A percentile compares a stretch with the other conserved stretches of the same genome.
phyloP scores from a whole-genome alignment of 768 basidiomycete species.

The Agaricus sinodeliciosus region DNA sequence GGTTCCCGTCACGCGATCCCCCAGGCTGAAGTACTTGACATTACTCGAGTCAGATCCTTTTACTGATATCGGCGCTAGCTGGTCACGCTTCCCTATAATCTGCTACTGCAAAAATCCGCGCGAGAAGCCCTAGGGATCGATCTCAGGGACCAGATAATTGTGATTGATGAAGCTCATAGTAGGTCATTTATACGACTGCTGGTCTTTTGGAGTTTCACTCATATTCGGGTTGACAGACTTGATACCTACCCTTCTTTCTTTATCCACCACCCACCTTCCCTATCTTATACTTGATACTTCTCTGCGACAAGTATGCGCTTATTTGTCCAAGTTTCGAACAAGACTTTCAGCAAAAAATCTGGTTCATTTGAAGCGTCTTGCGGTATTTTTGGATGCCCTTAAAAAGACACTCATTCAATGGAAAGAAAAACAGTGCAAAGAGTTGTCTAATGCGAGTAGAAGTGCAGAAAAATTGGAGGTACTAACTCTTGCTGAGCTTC shows the following conservation, averaged over 20 bases:
- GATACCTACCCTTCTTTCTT: slow-evolving; percentile 81
- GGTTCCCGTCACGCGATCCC: slow-evolving; percentile 82
- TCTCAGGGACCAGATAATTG: slow-evolving; percentile 75
- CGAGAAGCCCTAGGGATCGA: slow-evolving; percentile 86
- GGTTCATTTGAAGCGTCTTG: slow-evolving; percentile 74
- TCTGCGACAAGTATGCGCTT: slow-evolving; percentile 67
- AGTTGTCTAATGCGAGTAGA: slow-evolving; percentile 11
- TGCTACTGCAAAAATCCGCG: slow-evolving; percentile 75
- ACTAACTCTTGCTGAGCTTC: slow-evolving; percentile 60
- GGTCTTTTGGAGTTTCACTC: background rate
- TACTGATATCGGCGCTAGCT: slow-evolving; percentile 38
- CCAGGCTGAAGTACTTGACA: slow-evolving; percentile 72
- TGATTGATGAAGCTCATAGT: slow-evolving; percentile 98
- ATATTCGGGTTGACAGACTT: slow-evolving; percentile 46
- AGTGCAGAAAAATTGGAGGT: slow-evolving; percentile 41
- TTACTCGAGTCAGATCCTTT: background rate
- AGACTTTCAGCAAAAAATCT: slow-evolving; percentile 67
- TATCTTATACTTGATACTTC: slow-evolving; percentile 51
- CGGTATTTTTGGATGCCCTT: slow-evolving; percentile 66
- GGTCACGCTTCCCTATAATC: slow-evolving; percentile 91
- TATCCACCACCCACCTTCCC: slow-evolving; percentile 69
- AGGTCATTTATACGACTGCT: slow-evolving; percentile 21
- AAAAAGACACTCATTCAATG: slow-evolving; percentile 52
- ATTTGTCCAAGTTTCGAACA: slow-evolving; percentile 73
- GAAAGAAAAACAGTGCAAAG: slow-evolving; percentile 29